Evolutionary conservation across 352 stramenopile species (phyloP).

Genomic region (Plasmopara halstedii): DNA sequence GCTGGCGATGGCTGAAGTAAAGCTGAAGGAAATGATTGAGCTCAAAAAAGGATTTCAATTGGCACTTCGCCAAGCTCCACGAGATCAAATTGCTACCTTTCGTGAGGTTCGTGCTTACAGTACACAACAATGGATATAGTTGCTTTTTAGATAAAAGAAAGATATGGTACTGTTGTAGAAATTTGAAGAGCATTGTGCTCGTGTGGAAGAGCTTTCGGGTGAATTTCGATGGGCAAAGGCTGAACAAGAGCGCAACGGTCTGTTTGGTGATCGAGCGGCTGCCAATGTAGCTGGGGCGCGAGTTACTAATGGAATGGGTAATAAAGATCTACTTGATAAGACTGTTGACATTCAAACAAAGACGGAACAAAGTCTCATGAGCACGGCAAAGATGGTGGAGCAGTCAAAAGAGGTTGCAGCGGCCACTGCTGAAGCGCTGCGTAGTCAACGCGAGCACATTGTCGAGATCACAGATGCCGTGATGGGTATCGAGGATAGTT

Average conservation of each 20-base stretch:
- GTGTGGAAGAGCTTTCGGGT: constrained; percentile 70
- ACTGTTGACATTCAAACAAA: constrained; percentile 76
- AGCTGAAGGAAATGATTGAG: constrained; percentile 76
- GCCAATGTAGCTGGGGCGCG: constrained; percentile 10
- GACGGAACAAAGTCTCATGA: constrained; percentile 79
- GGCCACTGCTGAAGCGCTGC: constrained; percentile 69
- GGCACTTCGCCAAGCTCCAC: constrained; percentile 62
- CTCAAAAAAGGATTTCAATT: constrained; percentile 84
- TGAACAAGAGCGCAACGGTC: constrained; percentile 63
- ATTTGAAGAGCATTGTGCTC: constrained; percentile 75
- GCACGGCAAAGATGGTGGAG: constrained; percentile 82
- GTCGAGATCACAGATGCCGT: constrained; percentile 84
- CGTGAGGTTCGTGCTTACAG: too few species aligned
- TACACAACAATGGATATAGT: too few species aligned
- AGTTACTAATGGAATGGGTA: constrained; percentile 26
- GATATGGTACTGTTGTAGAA: constrained; percentile 42
- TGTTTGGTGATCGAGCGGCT: constrained; percentile 59
- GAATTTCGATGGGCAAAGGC: constrained; percentile 77
- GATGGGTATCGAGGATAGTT: constrained; percentile 77
- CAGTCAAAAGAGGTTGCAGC: constrained; percentile 74
- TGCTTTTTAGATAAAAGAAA: too few species aligned
- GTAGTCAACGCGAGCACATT: constrained; percentile 78
- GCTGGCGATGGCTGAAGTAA: constrained; percentile 69
- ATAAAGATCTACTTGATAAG: constrained; percentile 71
- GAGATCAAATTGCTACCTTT: constrained; percentile 58